Evolutionary conservation across 2,329 filamentous ascomycete species (phyloP), one percentile per base, ranked within the genome.

Genomic region (Apiospora saccharicola): DNA sequence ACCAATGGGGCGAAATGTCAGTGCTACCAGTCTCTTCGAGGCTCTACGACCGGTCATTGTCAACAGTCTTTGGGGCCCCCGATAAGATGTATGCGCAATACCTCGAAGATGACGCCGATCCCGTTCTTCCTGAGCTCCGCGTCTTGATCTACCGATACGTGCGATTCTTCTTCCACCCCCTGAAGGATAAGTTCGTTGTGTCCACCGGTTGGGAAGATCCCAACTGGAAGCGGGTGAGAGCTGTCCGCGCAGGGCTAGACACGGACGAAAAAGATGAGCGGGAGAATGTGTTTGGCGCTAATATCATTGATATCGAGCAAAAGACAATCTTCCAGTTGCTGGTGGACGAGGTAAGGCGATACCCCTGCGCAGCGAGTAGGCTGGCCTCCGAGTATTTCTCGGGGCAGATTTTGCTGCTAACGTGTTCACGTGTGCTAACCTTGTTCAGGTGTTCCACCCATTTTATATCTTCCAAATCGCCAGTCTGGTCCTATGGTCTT

Each of bases 391-490:
- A 46, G 13, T 46, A 8, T 30, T 70, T 26, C 41, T 46, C 13
- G 41, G 41, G 41, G 19, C 41, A 47, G 4, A 37, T 22, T 41
- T 16, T 30, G 10, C 16, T 5, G 34, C 12, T 68, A 47, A 19
- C 13, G n/a, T 46, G 41, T 26, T 26, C 67, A 30, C n/a, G 19
- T 22, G 19, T 64, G 46, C 67, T 68, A 68, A 68, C 78, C 80
- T 71, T 79, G 70, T 68, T 26, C 74, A 94, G 90, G 95, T 94
- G 26, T 95, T 99, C 78, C 96, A 99, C 80, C 97, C 96, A 0
- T 99, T 99, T 81, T 99, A 99, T 81, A 93, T 99, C 71, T 99
- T 99, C 80, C 96, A 99, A 83, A 92, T 98, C 78, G 96, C 95
- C 68, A 98, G 96, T 85, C 86, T 99, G 75, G 83, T 97, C 53